phyloP scores from a whole-genome alignment of 495 filamentous ascomycete genomes.

The Neurospora sublineolata region DNA sequence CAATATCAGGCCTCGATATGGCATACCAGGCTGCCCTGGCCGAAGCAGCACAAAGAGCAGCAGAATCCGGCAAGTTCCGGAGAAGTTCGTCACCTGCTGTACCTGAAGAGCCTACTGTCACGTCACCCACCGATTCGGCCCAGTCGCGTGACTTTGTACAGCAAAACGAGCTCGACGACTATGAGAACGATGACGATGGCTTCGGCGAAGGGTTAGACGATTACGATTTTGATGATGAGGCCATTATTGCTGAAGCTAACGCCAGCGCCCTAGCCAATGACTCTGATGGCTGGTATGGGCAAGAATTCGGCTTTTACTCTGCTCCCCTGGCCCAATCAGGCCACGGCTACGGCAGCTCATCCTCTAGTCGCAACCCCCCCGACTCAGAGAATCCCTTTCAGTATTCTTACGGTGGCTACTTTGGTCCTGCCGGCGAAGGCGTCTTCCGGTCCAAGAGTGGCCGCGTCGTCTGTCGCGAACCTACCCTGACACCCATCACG shows the following conservation, averaged over 20 bases:
- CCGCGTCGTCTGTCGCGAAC: slow-evolving; percentile 63
- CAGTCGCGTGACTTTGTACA: slow-evolving; percentile 12
- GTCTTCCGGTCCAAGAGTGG: slow-evolving; percentile 57
- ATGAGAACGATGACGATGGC: slow-evolving; percentile 25
- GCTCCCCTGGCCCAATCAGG: slow-evolving; percentile 34
- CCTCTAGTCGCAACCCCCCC: slow-evolving; percentile 2
- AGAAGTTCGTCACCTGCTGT: slow-evolving; percentile 44
- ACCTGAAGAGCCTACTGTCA: slow-evolving; percentile 36
- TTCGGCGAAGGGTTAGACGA: slow-evolving; percentile 41
- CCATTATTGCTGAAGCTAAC: slow-evolving; percentile 89
- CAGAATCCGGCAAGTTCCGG: slow-evolving; percentile 56
- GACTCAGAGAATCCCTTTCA: slow-evolving; percentile 33
- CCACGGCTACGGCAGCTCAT: slow-evolving; percentile 9
- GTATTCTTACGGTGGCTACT: slow-evolving; percentile 79
- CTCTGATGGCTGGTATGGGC: slow-evolving; percentile 84
- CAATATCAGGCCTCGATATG: slow-evolving; percentile 38
- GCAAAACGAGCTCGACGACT: slow-evolving; percentile 26
- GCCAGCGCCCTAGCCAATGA: slow-evolving; percentile 88
- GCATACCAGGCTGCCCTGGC: slow-evolving; percentile 75
- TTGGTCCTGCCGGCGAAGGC: slow-evolving; percentile 52
- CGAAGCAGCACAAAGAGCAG: slow-evolving; percentile 61
- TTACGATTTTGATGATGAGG: slow-evolving; percentile 63
- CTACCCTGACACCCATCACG: slow-evolving; percentile 90
- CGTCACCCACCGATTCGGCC: slow-evolving; percentile 30
- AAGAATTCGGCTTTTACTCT: slow-evolving; percentile 97